phyloP scores from a whole-genome alignment of 1,284 basidiomycete genomes.

The Cutaneotrichosporon cavernicola region DNA sequence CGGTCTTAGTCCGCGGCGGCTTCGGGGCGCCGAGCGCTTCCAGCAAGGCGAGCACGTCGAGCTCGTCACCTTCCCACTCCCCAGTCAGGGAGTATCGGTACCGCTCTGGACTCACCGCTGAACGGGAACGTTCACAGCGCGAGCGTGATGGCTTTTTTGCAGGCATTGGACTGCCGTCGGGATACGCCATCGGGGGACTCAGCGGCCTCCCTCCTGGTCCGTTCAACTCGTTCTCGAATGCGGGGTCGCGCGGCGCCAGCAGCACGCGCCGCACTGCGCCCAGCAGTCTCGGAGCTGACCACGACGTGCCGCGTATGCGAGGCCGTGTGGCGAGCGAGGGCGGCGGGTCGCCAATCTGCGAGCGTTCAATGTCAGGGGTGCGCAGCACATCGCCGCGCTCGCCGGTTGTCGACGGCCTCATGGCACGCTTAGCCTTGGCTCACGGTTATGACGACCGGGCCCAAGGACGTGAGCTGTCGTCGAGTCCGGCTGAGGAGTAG shows the following conservation, averaged over 20 bases:
- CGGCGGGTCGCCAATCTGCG: conserved; percentile 1
- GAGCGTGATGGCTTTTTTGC: conserved; percentile 1
- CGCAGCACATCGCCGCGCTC: conserved; percentile 7
- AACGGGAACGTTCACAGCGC: conserved; percentile 11
- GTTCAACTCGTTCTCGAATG: background rate
- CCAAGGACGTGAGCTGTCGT: background rate
- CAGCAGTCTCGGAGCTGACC: conserved; percentile 13
- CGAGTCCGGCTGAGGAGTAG: background rate
- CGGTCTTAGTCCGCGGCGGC: conserved; percentile 51
- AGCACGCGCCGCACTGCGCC: conserved; percentile 15
- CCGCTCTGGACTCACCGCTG: conserved; percentile 9
- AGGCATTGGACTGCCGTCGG: background rate
- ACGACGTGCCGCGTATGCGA: conserved; percentile 6
- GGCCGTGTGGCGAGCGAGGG: conserved; percentile 7
- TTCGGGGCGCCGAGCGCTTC: conserved; percentile 32
- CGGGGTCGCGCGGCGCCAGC: background rate
- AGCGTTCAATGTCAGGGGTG: background rate
- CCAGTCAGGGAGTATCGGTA: conserved; percentile 26
- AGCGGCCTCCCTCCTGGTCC: conserved; percentile 5
- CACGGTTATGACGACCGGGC: background rate
- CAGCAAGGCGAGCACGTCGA: conserved; percentile 19
- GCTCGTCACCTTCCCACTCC: conserved; percentile 29
- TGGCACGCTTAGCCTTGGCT: conserved; percentile 20
- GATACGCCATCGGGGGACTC: background rate
- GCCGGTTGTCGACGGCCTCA: conserved; percentile 15